A percentile compares a stretch with the other conserved stretches of the same genome.
phyloP scores from a whole-genome alignment of 495 filamentous ascomycete genomes.

The Saxispiralis lemnorum region DNA sequence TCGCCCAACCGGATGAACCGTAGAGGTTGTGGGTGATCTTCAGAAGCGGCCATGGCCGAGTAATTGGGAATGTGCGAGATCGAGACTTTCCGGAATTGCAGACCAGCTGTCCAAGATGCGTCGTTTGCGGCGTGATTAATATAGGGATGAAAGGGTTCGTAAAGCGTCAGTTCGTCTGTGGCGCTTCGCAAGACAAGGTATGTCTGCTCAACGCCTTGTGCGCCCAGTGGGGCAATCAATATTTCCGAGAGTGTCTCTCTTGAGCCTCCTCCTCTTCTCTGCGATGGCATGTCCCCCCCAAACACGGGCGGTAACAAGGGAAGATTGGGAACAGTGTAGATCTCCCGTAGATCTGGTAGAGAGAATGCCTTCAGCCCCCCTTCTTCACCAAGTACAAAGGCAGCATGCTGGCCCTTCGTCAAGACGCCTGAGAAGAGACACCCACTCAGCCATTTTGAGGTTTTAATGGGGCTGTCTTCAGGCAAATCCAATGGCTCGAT shows the following conservation, averaged over 20 bases:
- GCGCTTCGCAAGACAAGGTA: slow-evolving; percentile 69
- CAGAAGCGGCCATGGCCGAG: too few species aligned
- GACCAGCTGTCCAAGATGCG: slow-evolving; percentile 7
- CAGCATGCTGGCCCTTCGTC: slow-evolving; percentile 34
- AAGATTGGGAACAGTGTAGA: slow-evolving; percentile 51
- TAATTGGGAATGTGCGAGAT: slow-evolving; percentile 40
- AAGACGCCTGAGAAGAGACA: slow-evolving; percentile 51
- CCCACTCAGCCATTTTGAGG: slow-evolving; percentile 57
- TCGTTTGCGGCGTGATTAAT: neutral
- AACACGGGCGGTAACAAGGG: slow-evolving; percentile 62
- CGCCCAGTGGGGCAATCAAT: slow-evolving; percentile 68
- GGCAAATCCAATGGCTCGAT: slow-evolving; percentile 54
- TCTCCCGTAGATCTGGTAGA: slow-evolving; percentile 42
- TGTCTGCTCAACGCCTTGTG: slow-evolving; percentile 46
- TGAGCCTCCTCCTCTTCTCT: slow-evolving; percentile 42
- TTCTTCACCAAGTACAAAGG: slow-evolving; percentile 55
- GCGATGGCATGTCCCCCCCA: slow-evolving; percentile 42
- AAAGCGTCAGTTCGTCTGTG: slow-evolving; percentile 70
- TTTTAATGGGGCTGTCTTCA: slow-evolving; percentile 29
- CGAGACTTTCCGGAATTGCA: slow-evolving; percentile 62
- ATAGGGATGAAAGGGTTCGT: slow-evolving; percentile 47
- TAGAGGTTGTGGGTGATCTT: slow-evolving; percentile 26
- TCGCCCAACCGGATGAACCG: slow-evolving; percentile 52
- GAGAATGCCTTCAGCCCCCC: slow-evolving; percentile 56
- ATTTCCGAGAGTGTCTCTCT: slow-evolving; percentile 61